Percentiles rank a stretch among this genome's conserved stretches.
Conservation (phyloP, 495 filamentous ascomycete genomes). For the Penicillium bovifimosum region DNA sequence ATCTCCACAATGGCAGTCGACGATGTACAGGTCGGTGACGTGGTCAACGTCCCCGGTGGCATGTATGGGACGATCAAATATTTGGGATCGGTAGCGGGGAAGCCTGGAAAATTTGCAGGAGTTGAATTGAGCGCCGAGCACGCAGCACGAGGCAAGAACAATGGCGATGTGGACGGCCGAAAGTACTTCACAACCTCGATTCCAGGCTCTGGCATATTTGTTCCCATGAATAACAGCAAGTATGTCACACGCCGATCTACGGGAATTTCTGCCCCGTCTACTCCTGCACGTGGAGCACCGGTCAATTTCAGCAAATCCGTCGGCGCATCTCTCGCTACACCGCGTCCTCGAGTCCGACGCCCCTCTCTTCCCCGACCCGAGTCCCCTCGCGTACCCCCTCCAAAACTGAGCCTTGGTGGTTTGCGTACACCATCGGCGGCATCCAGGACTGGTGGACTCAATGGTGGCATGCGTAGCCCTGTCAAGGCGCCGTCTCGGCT, state of each 20-base stretch:
- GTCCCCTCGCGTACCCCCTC: slow-evolving; percentile 56
- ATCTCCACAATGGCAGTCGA: slow-evolving; percentile 34
- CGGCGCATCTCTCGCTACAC: slow-evolving; percentile 69
- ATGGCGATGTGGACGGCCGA: slow-evolving; percentile 84
- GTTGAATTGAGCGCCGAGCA: slow-evolving; percentile 83
- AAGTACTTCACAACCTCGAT: slow-evolving; percentile 76
- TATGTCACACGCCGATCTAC: slow-evolving; percentile 56
- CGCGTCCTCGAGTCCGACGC: slow-evolving; percentile 51
- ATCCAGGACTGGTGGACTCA: slow-evolving; percentile 26
- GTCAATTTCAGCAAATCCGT: slow-evolving; percentile 78
- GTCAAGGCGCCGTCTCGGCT: slow-evolving; percentile 41
- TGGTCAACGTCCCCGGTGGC: slow-evolving; percentile 89
- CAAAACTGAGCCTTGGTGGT: slow-evolving; percentile 55
- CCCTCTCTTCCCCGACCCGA: slow-evolving; percentile 82
- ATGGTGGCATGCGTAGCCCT: slow-evolving; percentile 34
- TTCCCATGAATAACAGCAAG: slow-evolving; percentile 78
- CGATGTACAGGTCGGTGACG: slow-evolving; percentile 75
- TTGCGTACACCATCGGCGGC: slow-evolving; percentile 39
- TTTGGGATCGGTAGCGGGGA: slow-evolving; percentile 78
- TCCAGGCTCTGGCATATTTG: slow-evolving; percentile 85
- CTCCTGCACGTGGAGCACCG: slow-evolving; percentile 45
- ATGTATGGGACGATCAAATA: slow-evolving; percentile 92
- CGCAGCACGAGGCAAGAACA: slow-evolving; percentile 86
- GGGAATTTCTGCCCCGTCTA: slow-evolving; percentile 64
- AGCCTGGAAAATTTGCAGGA: slow-evolving; percentile 89